These are phyloP conservation scores for Sphagnum contortum DNA, from an alignment of 225 moss, liverwort and hornwort species.

Conservation along the genomic window DNA sequence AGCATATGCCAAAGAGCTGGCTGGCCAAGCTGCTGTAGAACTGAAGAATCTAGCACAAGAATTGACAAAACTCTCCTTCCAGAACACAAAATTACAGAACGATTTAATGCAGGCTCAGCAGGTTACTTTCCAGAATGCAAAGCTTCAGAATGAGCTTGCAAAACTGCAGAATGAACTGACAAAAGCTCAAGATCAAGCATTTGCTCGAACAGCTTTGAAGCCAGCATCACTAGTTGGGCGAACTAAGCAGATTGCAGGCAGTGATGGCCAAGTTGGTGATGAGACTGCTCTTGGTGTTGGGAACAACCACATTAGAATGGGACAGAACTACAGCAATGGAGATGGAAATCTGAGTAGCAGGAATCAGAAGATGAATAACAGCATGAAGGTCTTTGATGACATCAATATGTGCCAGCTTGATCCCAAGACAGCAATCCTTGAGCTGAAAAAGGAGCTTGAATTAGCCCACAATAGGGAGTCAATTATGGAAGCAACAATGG, in stretches of 20 bases:
- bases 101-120: conserved; percentile 58
- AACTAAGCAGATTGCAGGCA: conserved; percentile 42
- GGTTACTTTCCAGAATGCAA: conserved; percentile 64
- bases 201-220: conserved; percentile 49
- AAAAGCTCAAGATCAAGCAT: conserved; percentile 74
- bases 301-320: conserved; percentile 14
- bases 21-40: conserved; percentile 88
- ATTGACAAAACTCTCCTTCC: conserved; percentile 94
- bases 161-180: conserved; percentile 67
- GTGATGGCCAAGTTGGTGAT: conserved; percentile 56
- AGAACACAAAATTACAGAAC: conserved; percentile 79
- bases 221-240: conserved; percentile 27
- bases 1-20: conserved; percentile 87
- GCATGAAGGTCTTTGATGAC: conserved; percentile 45
- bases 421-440: conserved; percentile 32
- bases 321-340: conserved; percentile 1
- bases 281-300: conserved; percentile 26
- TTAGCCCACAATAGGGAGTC: conserved; percentile 45
- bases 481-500: conserved; percentile 41
- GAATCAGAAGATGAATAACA: conserved; percentile 36
- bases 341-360: conserved; percentile 14
- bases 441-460: conserved; percentile 56
- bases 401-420: conserved; percentile 36
- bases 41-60: conserved; percentile 96
- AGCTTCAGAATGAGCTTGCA: conserved; percentile 65